Percentiles rank a stretch among this genome's conserved stretches.
phyloP scores from a whole-genome alignment of 2,329 filamentous ascomycete species.

The Atkinsonella texensis region DNA sequence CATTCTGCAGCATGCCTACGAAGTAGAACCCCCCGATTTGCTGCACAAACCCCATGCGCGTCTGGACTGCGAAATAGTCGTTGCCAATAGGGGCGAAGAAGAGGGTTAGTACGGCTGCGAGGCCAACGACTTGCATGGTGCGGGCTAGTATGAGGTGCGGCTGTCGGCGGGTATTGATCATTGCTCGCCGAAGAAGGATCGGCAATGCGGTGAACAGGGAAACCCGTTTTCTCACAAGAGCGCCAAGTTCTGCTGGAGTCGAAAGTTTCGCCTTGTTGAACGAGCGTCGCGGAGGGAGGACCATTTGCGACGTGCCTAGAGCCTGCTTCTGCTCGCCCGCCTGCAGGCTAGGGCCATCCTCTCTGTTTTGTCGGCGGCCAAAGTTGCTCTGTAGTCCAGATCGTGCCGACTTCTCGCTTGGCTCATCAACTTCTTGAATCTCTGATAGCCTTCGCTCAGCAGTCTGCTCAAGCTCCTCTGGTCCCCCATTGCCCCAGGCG shows the following conservation, averaged over 20 bases:
- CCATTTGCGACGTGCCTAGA: conserved; percentile 9
- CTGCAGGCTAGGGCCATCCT: no score
- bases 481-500: conserved; percentile 33
- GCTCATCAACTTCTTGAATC: conserved; percentile 19
- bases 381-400: neutral
- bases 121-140: conserved; percentile 53
- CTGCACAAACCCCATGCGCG: conserved; percentile 61
- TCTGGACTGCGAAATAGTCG: conserved; percentile 60
- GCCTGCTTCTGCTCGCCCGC: neutral
- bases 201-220: conserved; percentile 52
- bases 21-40: conserved; percentile 62
- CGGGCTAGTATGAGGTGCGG: conserved; percentile 52
- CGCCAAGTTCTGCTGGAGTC: conserved; percentile 60
- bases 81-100: conserved; percentile 62
- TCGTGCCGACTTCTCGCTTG: conserved; percentile 7
- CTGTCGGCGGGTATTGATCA: conserved; percentile 58
- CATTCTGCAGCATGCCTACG: conserved; percentile 69
- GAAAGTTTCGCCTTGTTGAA: conserved; percentile 37
- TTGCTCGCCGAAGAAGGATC: conserved; percentile 52
- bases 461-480: conserved; percentile 6
- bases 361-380: neutral
- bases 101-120: conserved; percentile 50
- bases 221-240: conserved; percentile 50
- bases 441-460: conserved; percentile 12
- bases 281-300: conserved; percentile 24